Base-by-base conservation (phyloP, 495 filamentous ascomycete species). In the Penicillium diatomitis region DNA sequence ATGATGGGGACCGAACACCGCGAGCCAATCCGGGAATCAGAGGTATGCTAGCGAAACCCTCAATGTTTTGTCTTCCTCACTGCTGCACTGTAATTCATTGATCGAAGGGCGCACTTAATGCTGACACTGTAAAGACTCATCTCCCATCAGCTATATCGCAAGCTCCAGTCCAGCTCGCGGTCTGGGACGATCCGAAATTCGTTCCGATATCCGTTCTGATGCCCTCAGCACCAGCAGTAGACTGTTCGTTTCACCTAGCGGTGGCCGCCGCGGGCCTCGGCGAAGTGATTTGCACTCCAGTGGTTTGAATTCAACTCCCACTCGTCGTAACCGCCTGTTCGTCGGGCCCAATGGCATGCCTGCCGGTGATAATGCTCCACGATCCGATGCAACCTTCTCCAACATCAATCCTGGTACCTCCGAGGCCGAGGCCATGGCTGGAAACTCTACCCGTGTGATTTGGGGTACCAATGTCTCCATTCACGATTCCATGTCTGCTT, bases 381-480 rank as follows among this genome's bases (percentile, higher is more conserved):
- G 62, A 8, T 94, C 88, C 1, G 88, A 95, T 64, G 84, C 88
- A 4, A 90, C 90, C 0, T 96, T 94, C 64, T 87, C 88, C 0
- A 92, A 94, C 60, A 64, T 87, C 49, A 83, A 95, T 56, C 88
- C 88, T 2, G 82, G 81, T 47, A 97, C 94, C 8, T 95, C 90
- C 1, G 92, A 99, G 62, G 90, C 89, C 0, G 85, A 96, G 60
- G 84, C 79, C 2, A 82, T 96, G 44, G 88, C 87, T 38, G 89
- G 90, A 7, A 77, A 74, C 50, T 86, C 83, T 36, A 84, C 84
- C 41, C 78, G 86, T 49, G 81, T 95, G 36, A 90, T 99, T 49
- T 99, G 94, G 94, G 92, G 94, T 61, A 97, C 92, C 41, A 97
- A 95, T 42, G 86, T 99, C 48, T 94, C 91, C 2, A 83, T 97